Evolutionary conservation across 2,329 filamentous ascomycete genomes (phyloP), one percentile per base, ranked within the genome.

Genomic region (Alternaria solani): DNA sequence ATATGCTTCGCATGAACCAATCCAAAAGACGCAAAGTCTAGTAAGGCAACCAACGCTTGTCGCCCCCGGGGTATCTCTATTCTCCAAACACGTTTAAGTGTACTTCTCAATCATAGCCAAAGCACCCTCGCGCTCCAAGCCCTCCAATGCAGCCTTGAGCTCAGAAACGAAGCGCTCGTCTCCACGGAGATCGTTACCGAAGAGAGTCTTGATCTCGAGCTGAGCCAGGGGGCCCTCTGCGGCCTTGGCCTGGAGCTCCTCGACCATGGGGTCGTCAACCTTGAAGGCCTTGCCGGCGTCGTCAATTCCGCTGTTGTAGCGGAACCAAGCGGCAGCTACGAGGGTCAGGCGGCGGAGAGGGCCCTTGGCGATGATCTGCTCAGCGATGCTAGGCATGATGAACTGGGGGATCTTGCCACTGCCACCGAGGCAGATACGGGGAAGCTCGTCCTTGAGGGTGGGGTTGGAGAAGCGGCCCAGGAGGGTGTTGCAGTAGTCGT

Each of bases 331-430:
- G 11, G 70, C 70, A 8, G 68, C 65, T 20, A 66, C 65, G 4
- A 73, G 62, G 14, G 70, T 70, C 7, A 73, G 63, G 52, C 70
- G 69, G 39, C 64, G 61, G 26, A 73, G 66, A 8, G 69, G 67
- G 12, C 69, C 69, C 16, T 66, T 64, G 30, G 68, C 64, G 5
- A 59, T n/a, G 34, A 73, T 72, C 49, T 73, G 70, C 62, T 73
- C 70, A 7, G 70, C 69, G 25, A 73, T 71, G 39, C 65, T 69
- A 42, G 70, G 70, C 65, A 72, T 71, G 60, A 73, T 73, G 65
- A 73, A 73, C 48, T 73, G 69, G 1, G 70, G 70, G 38, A 73
- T 65, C 63, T 73, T 73, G 64, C 70, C 70, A 7, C 68, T 71
- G 14, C 70, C 70, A n/a, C 70, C 70, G 7, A 73, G 68, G 63